Conservation (phyloP, 2,329 filamentous ascomycete species). For the Claviceps citrina region DNA sequence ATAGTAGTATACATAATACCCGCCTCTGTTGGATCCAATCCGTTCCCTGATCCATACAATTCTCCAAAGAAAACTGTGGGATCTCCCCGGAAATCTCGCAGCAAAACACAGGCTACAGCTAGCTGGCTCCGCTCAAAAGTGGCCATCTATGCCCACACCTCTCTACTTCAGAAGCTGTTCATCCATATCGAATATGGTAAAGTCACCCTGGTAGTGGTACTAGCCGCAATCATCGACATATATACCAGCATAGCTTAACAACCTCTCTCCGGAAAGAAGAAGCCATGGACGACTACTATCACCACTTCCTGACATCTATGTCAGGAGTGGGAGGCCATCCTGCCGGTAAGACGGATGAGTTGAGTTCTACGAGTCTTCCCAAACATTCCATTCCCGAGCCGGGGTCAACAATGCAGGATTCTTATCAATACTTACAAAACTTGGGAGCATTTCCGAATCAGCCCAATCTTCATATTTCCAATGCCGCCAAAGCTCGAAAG, state of each 20-base stretch:
- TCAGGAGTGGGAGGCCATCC: conserved; percentile 27
- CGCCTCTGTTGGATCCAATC: background rate
- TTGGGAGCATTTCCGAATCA: conserved; percentile 36
- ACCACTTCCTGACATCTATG: conserved; percentile 39
- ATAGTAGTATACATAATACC: background rate
- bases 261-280: background rate
- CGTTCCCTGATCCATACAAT: background rate
- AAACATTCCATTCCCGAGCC: conserved; percentile 16
- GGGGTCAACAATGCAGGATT: conserved; percentile 21
- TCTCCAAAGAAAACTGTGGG: conserved; percentile 2
- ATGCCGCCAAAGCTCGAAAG: conserved; percentile 33
- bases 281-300: conserved; percentile 41
- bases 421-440: conserved; percentile 33
- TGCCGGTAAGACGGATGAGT: conserved; percentile 24
- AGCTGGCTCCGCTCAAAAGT: conserved; percentile 4
- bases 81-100: conserved; percentile 6
- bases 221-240: conserved; percentile 5
- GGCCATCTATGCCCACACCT: conserved; percentile 6
- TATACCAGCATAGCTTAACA: conserved; percentile 2
- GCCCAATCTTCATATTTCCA: conserved; percentile 31
- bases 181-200: conserved; percentile 5
- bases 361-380: conserved; percentile 21
- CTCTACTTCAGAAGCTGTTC: conserved; percentile 1
- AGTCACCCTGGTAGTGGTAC: conserved; percentile 2
- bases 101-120: conserved; percentile 1